Evolutionary conservation across 495 filamentous ascomycete genomes (phyloP).

Genomic region (Talaromyces adpressus): DNA sequence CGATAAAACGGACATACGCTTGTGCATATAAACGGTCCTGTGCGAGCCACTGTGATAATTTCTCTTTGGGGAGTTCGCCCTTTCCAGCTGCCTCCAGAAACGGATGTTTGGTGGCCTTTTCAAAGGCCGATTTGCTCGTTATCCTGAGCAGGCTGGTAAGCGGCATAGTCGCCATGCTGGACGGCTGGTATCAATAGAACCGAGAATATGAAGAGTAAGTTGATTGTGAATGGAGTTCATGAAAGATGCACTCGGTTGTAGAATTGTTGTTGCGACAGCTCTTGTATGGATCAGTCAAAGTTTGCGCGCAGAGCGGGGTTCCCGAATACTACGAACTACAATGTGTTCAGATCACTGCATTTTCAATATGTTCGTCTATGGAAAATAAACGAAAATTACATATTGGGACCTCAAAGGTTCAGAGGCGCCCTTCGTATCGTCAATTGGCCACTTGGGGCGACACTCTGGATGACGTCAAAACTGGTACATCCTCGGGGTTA

Average conservation of each 20-base stretch:
- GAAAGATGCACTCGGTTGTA: background rate
- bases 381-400: background rate
- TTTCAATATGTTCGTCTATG: background rate
- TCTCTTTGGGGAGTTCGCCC: conserved; percentile 49
- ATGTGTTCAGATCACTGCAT: background rate
- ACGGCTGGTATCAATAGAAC: background rate
- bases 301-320: background rate
- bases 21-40: conserved; percentile 73
- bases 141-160: conserved; percentile 47
- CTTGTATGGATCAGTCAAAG: background rate
- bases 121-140: conserved; percentile 31
- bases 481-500: background rate
- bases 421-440: background rate
- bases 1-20: conserved; percentile 63
- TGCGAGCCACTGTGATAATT: conserved; percentile 61
- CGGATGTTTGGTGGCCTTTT: conserved; percentile 53
- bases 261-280: background rate
- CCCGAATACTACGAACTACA: background rate
- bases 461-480: background rate
- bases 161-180: conserved; percentile 19
- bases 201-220: background rate
- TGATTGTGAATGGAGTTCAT: background rate
- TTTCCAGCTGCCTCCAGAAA: conserved; percentile 63
- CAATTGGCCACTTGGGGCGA: background rate
- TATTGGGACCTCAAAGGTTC: background rate